Percentiles rank a stretch among this genome's conserved stretches.
Conservation (phyloP, 2,329 filamentous ascomycete species). For the Emericellopsis atlantica region DNA sequence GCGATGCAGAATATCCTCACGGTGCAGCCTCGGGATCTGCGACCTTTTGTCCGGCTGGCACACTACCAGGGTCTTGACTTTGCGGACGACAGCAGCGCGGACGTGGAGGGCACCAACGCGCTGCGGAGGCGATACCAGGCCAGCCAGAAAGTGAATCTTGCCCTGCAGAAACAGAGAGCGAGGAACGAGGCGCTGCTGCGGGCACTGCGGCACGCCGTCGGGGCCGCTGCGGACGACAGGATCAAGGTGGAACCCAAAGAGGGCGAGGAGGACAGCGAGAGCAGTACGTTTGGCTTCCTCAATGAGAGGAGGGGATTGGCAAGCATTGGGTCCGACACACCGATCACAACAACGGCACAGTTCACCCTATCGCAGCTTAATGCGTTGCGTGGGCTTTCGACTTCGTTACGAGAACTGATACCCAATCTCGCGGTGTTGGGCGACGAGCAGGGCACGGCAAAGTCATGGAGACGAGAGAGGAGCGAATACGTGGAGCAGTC, state of each 20-base stretch:
- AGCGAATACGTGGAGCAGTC: conserved; percentile 75
- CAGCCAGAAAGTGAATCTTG: conserved; percentile 60
- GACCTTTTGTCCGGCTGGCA: conserved; percentile 62
- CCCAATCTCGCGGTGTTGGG: conserved; percentile 38
- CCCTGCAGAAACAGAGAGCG: conserved; percentile 55
- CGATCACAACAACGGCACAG: conserved; percentile 57
- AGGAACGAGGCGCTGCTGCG: conserved; percentile 60
- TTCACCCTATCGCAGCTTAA: conserved; percentile 80
- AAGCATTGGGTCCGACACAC: conserved; percentile 36
- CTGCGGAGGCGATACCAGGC: conserved; percentile 66
- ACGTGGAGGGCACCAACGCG: conserved; percentile 51
- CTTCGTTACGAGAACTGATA: conserved; percentile 48
- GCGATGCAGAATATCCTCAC: conserved; percentile 75
- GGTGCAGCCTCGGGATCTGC: conserved; percentile 52
- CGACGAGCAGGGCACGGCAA: conserved; percentile 16
- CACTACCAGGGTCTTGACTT: conserved; percentile 68
- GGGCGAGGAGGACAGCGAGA: background rate
- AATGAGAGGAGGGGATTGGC: conserved; percentile 33
- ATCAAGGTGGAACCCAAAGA: conserved; percentile 4
- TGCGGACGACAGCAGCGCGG: conserved; percentile 7
- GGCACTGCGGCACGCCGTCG: conserved; percentile 40
- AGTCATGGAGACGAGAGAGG: conserved; percentile 56
- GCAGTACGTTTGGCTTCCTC: conserved; percentile 40
- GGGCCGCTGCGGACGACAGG: conserved; percentile 10
- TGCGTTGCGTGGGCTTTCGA: conserved; percentile 55